A percentile compares a stretch with the other conserved stretches of the same genome.
phyloP scores from a whole-genome alignment of 2,329 filamentous ascomycete species.

The Exophiala viscosa region DNA sequence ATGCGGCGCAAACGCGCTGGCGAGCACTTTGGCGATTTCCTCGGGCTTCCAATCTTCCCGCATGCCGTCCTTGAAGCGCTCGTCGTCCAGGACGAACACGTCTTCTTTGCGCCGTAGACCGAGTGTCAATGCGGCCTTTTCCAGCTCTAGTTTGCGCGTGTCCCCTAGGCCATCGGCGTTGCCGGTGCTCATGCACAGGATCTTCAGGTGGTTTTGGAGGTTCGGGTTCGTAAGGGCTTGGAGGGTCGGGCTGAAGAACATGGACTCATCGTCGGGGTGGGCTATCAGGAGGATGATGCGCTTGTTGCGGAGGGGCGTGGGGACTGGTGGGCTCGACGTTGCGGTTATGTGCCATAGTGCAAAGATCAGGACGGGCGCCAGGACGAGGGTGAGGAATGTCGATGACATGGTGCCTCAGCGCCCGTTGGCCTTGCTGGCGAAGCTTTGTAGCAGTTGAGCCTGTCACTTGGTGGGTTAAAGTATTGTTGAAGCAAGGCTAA shows the following conservation, averaged over 20 bases:
- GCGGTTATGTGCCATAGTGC: slow-evolving; percentile 34
- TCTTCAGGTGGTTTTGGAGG: slow-evolving; percentile 85
- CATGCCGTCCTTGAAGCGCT: slow-evolving; percentile 84
- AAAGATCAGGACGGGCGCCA: slow-evolving; percentile 24
- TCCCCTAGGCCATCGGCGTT: slow-evolving; percentile 84
- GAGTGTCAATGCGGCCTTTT: slow-evolving; percentile 72
- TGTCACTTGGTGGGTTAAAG: too few relatives aligned
- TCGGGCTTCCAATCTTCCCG: slow-evolving; percentile 68
- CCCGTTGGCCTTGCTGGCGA: too few relatives aligned
- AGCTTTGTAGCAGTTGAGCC: too few relatives aligned
- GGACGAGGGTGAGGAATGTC: slow-evolving; percentile 17
- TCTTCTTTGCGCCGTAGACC: slow-evolving; percentile 73
- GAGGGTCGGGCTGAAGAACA: slow-evolving; percentile 95
- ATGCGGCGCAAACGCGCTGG: slow-evolving; percentile 68
- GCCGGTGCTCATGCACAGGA: slow-evolving; percentile 84
- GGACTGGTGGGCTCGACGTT: slow-evolving; percentile 36
- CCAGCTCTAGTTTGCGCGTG: slow-evolving; percentile 75
- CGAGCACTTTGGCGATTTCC: slow-evolving; percentile 67
- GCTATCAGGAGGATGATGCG: slow-evolving; percentile 89
- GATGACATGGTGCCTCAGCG: slow-evolving; percentile 8
- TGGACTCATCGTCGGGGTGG: slow-evolving; percentile 97
- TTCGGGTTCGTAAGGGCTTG: slow-evolving; percentile 76
- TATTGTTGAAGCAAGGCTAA: too few relatives aligned
- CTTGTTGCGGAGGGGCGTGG: slow-evolving; percentile 69
- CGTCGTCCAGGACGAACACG: slow-evolving; percentile 78